phyloP scores from a whole-genome alignment of 2,329 filamentous ascomycete genomes.

The Venturia asperata region DNA sequence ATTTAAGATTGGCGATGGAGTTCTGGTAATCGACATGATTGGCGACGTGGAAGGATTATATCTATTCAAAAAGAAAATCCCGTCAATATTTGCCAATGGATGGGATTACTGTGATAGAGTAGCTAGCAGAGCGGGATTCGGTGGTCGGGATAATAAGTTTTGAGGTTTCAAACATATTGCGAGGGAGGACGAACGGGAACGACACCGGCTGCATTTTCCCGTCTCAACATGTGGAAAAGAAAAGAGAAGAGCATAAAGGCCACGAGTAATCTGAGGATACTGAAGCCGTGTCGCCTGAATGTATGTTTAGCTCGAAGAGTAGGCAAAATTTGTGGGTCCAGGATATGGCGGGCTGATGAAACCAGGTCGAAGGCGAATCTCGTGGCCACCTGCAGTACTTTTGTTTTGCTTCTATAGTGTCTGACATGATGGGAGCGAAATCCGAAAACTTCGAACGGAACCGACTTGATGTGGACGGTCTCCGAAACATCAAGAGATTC shows the following conservation, averaged over 20 bases:
- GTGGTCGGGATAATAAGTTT: neutral
- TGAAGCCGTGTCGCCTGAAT: neutral
- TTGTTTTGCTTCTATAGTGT: neutral
- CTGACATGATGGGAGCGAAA: neutral
- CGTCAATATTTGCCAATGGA: no score
- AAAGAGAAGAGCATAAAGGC: neutral
- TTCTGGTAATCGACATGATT: neutral
- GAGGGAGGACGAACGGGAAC: neutral
- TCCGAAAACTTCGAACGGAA: neutral
- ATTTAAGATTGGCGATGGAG: no score
- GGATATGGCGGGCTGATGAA: neutral
- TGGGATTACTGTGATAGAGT: no score
- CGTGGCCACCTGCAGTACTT: neutral
- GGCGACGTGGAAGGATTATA: neutral
- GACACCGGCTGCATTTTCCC: neutral
- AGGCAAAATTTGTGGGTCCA: neutral
- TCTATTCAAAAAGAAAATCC: neutral
- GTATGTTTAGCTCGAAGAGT: neutral
- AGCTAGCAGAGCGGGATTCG: neutral
- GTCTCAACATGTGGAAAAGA: neutral
- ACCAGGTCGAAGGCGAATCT: neutral
- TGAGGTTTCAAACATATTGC: slow-evolving; percentile 2
- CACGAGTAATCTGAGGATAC: neutral
- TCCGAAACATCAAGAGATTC: no score
- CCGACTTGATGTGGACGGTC: no score